Evolutionary conservation across 2,329 filamentous ascomycete genomes (phyloP).

Genomic region (Fusarium tupiense): DNA sequence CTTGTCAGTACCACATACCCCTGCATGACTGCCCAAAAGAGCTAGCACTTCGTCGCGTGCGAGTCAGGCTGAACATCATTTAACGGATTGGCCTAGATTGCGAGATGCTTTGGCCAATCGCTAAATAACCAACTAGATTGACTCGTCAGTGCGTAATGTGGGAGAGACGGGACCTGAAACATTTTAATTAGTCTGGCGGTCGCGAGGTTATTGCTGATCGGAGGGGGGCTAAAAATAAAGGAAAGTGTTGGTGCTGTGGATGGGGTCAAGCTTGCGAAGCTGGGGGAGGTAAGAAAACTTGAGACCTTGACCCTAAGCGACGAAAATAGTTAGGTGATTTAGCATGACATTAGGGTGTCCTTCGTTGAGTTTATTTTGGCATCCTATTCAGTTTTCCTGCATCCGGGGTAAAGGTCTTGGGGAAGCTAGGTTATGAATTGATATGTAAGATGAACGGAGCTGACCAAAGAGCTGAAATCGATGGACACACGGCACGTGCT

Average conservation of each 20-base stretch:
- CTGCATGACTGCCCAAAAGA: not conserved
- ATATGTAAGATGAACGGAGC: not conserved
- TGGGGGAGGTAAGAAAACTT: not conserved
- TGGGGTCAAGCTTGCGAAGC: not conserved
- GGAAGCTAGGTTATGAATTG: not conserved
- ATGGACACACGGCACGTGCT: not conserved
- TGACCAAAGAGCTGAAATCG: not conserved
- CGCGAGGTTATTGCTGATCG: not conserved
- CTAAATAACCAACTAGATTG: not conserved
- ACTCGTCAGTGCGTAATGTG: not conserved
- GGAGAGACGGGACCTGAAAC: not conserved
- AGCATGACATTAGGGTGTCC: accelerated
- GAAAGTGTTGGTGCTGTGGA: not conserved
- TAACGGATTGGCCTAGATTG: not conserved
- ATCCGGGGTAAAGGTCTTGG: accelerated
- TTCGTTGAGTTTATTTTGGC: not conserved
- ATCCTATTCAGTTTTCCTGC: accelerated
- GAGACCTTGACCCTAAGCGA: accelerated
- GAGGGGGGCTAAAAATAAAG: not conserved
- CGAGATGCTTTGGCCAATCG: not conserved
- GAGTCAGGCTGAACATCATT: not conserved
- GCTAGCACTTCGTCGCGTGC: not conserved
- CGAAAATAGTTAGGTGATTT: accelerated
- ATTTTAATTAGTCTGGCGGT: not conserved
- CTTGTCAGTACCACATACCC: not conserved